Evolutionary conservation across 345 rosid genomes (phyloP).

Genomic region (Punica granatum): DNA sequence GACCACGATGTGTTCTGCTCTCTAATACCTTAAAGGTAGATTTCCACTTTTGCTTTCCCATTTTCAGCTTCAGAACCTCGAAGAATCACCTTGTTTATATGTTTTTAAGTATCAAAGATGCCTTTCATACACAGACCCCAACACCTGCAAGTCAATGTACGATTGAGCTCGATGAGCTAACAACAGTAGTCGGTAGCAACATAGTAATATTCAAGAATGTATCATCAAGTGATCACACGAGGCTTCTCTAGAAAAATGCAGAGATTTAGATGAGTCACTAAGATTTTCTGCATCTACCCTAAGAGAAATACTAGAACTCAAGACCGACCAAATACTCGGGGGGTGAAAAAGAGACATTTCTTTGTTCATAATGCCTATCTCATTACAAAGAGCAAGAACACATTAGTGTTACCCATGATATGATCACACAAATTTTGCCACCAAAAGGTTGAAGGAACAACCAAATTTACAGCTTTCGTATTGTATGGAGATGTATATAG

Average conservation of each 20-base stretch:
- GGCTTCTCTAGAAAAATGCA: no score
- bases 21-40: background rate
- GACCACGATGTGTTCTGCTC: background rate
- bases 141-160: background rate
- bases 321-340: no score
- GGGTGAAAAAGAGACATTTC: no score
- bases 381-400: no score
- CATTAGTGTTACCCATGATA: no score
- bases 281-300: no score
- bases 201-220: background rate
- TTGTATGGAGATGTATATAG: background rate
- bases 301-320: no score
- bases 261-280: no score
- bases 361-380: no score
- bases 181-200: background rate
- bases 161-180: background rate
- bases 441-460: background rate
- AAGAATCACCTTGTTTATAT: background rate
- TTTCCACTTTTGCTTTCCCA: background rate
- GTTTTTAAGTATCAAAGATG: background rate
- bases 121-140: background rate
- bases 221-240: no score
- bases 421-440: background rate
- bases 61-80: background rate
- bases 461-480: background rate